Evolutionary conservation across 2,329 filamentous ascomycete genomes (phyloP), one percentile per base, ranked within the genome.

Genomic region (Phaeomoniella chlamydospora): DNA sequence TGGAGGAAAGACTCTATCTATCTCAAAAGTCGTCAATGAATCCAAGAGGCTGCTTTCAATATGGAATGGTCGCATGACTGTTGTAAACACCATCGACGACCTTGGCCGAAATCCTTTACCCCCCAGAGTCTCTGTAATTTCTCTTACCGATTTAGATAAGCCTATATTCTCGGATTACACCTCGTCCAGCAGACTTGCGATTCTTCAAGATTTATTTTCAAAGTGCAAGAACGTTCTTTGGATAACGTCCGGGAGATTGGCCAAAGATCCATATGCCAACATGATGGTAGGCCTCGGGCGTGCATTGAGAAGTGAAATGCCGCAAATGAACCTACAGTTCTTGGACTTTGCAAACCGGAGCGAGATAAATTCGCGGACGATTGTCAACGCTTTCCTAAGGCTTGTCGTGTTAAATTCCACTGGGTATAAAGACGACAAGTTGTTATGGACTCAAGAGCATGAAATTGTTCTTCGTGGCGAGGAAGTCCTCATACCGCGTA

Each of bases 361-460:
- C 14, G 4, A 37, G 10, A 33, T n/a, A 9, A 37, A 15, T 15
- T 10, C 34, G 13, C 16, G 31, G 22, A 16, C 30, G 15, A 18
- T 40, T 12, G 37, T 41, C 2, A 36, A 39, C 15, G 39, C 36
- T 13, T 40, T 50, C 9, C 39, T 50, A 4, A 40, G 38, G 9
- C 35, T 47, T 3, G 40, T 42, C 10, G 40, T 32, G 17, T 32
- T 41, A 2, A 42, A 44, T 11, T 31, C 37, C 2, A 49, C 42
- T 46, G 42, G 44, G 4, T 18, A 18, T 4, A 15, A 32, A n/a
- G 17, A 32, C 30, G 29, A 30, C 5, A 38, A 39, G 2, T 32
- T 54, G 0, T 31, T 54, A 3, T 56, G 53, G 51, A 47, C 45
- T 3, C 42, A 43, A 2, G 53, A 56, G 35, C 47, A 43, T 2